Base-by-base conservation (phyloP, 257 asterid genomes). In the Nicotiana tomentosiformis region DNA sequence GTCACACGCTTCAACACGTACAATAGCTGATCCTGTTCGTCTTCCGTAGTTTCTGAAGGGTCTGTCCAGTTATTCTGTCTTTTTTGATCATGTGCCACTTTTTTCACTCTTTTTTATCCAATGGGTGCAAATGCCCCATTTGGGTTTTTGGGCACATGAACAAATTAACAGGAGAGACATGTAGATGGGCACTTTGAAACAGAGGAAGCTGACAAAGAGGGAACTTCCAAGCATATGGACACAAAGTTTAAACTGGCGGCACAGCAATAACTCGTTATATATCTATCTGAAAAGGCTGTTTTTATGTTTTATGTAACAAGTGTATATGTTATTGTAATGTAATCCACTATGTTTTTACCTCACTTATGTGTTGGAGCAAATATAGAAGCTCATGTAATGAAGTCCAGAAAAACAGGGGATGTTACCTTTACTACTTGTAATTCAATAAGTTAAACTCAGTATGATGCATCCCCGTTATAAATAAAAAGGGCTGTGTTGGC, bases 141-240 rank as follows among this genome's bases (percentile, higher is more conserved):
- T 64, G 85, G 86, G 8, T 83, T 89, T 74, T 77, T 83, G 62
- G 83, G 89, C 77, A 16, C 78, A 77, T 82, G 90, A 82, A 81
- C 77, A 84, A 66, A 29, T 77, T 82, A 9, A 76, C 17, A 26
- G 80, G 46, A 35, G 80, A 26, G 1, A 72, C 15, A 7, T 72
- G 79, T 46, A 5, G 79, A 46, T 51, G 61, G 62, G 1, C 80
- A 76, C 64, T 51, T 7, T 51, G 80, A 76, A 76, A 51, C 80
- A 76, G 79, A 58, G 39, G 79, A 81, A 43, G 72, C 74, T n/a
- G 57, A 37, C 12, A 72, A 30, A 46, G 61, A 72, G 78, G 80
- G 4, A 1, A 74, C 5, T 74, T 14, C 23, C 61, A 74, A 46
- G 80, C 7, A 49, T 74, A 26, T 14, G 43, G 77, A 23, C 61